Evolutionary conservation across 2,329 filamentous ascomycete genomes (phyloP).

Genomic region (Curvularia hawaiiensis): DNA sequence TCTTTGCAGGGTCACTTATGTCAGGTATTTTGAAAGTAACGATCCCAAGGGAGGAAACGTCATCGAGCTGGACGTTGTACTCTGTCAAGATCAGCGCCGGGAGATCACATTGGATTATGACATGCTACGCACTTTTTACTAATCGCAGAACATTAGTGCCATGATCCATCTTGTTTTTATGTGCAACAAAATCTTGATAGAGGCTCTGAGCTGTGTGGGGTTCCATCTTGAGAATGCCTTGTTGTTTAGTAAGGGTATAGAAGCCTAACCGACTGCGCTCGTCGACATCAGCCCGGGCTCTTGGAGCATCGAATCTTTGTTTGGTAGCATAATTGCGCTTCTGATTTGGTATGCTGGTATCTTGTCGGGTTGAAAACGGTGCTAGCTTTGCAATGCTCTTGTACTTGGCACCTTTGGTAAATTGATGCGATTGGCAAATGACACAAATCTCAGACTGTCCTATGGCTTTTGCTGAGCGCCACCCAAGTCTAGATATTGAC

Average conservation of each 20-base stretch:
- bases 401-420: slow-evolving; percentile 3
- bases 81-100: slow-evolving; percentile 26
- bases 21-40: slow-evolving; percentile 34
- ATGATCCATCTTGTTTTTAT: slow-evolving; percentile 26
- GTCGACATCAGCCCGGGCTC: slow-evolving; percentile 29
- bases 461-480: slow-evolving; percentile 15
- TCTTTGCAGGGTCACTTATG: slow-evolving; percentile 23
- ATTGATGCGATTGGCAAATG: slow-evolving; percentile 27
- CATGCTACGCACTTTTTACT: slow-evolving; percentile 28
- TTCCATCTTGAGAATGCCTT: slow-evolving; percentile 25
- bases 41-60: slow-evolving; percentile 36
- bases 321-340: slow-evolving; percentile 25
- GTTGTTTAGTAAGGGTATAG: slow-evolving; percentile 25
- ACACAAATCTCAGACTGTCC: slow-evolving; percentile 20
- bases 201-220: slow-evolving; percentile 28
- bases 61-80: slow-evolving; percentile 27
- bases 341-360: slow-evolving; percentile 1
- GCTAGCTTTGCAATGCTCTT: slow-evolving; percentile 9
- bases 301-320: slow-evolving; percentile 20
- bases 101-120: background rate
- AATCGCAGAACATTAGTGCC: slow-evolving; percentile 23
- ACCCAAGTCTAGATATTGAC: slow-evolving; percentile 24
- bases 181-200: slow-evolving; percentile 31
- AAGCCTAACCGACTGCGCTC: slow-evolving; percentile 25
- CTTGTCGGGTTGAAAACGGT: background rate